Percentiles rank a stretch among this genome's conserved stretches.
phyloP scores from a whole-genome alignment of 2,329 filamentous ascomycete genomes.

The Corynespora cassiicola region DNA sequence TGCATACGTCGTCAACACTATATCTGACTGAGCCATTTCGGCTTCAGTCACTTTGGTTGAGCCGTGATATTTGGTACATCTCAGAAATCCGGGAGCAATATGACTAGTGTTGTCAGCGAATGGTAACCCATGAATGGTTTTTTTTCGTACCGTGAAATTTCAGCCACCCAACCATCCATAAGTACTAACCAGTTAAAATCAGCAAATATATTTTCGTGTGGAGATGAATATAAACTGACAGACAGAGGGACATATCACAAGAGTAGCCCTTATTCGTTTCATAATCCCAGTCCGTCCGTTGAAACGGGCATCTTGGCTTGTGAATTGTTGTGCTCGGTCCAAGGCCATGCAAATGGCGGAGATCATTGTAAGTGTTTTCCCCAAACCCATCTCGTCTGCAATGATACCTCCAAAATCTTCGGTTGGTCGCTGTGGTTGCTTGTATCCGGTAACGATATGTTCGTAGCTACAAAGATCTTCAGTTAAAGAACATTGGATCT shows the following conservation, averaged over 20 bases:
- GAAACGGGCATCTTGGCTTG: background rate
- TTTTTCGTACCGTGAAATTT: constrained; percentile 29
- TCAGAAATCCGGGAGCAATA: background rate
- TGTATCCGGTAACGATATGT: constrained; percentile 74
- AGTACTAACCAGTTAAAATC: constrained; percentile 4
- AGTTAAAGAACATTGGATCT: no score
- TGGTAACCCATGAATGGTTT: background rate
- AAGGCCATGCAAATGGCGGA: constrained; percentile 45
- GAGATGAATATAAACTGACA: constrained; percentile 39
- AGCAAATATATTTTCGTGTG: background rate
- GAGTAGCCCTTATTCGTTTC: constrained; percentile 46
- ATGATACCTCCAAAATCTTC: constrained; percentile 52
- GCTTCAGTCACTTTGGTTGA: background rate
- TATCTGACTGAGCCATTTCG: constrained; percentile 5
- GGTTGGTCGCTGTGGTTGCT: constrained; percentile 30
- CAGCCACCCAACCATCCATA: constrained; percentile 10
- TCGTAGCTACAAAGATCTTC: no score
- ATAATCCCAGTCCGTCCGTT: background rate
- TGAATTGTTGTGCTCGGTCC: background rate
- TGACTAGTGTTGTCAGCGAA: constrained; percentile 6
- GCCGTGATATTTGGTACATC: constrained; percentile 8
- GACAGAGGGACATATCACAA: constrained; percentile 55
- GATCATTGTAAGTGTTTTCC: constrained; percentile 60
- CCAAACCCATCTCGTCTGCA: constrained; percentile 65
- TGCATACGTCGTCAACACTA: constrained; percentile 52